Evolutionary conservation across 768 basidiomycete genomes (phyloP), one percentile per base, ranked within the genome.

Genomic region (Tricholoma terreum): DNA sequence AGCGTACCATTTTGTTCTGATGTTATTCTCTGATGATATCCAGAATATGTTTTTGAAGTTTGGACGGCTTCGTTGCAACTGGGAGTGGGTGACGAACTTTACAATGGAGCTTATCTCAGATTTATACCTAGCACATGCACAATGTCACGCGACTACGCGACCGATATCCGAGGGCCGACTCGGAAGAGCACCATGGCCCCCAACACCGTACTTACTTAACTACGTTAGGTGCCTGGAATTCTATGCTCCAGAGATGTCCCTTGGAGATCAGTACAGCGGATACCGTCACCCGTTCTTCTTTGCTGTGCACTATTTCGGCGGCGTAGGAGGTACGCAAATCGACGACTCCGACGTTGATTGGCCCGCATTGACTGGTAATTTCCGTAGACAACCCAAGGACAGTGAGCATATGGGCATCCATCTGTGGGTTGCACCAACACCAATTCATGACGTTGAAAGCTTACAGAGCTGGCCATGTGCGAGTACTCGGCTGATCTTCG

Each of bases 281-380:
- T 84, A 81, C 59, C 68, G 78, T 49, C 81, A 81, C 58, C 81
- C 82, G 6, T 83, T 81, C 61, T 61, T 80, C 31, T 74, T 77
- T 63, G 81, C 79, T 0, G 67, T 72, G 0, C 66, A 70, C 48
- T 80, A 74, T 58, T 56, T 74, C 6, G 76, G 77, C 10, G 80
- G 80, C 33, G 74, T 82, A 24, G 80, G 81, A 64, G 79, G 75
- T 74, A 58, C 45, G 70, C 55, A 19, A n/a, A 14, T 10, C 11
- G 15, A 2, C 4, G 45, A 31, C n/a, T n/a, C n/a, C n/a, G n/a
- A n/a, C n/a, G n/a, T n/a, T 35, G 19, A 17, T 7, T 30, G 48
- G 19, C 38, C 22, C 11, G 8, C 17, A 48, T 14, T 43, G 11
- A 46, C 31, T 17, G 15, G 45, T 22, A 48, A 50, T 1, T 19